Evolutionary conservation across 2,329 filamentous ascomycete species (phyloP), one percentile per base, ranked within the genome.

Genomic region (Apiospora aurea): DNA sequence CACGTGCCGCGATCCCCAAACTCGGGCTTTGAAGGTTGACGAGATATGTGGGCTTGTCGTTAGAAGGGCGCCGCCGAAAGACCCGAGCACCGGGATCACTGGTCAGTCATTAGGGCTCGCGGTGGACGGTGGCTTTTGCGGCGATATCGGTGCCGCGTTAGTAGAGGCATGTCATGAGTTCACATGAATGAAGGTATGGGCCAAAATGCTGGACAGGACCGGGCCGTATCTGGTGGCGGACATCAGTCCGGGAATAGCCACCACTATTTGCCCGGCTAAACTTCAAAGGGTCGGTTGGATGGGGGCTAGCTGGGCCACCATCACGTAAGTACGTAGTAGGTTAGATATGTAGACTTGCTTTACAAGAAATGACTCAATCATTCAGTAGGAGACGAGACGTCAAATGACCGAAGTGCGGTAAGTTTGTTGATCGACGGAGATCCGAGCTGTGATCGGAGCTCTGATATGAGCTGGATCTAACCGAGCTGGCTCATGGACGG

Each of bases 211-310:
- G n/a, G 18, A 49, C 46, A n/a, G 46, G 49, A 51, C 49, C n/a
- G 49, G 49, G 10, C 49, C 49, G 49, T 26, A 51, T 51, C n/a
- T 26, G n/a, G 10, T 64, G 21, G 34, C 57, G 29, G 34, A 6
- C 18, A 24, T 41, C 29, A 21, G 2, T 41, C 57, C 57, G 57
- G 34, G 57, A 64, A 41, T 64, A 64, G 29, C 53, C 5, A 64
- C 7, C 5, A 64, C 7, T 41, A 34, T 57, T 57, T 57, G 51
- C 53, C 18, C 53, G 53, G 29, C 53, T 61, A 61, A 61, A 61
- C 53, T 61, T 38, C 29, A 38, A 61, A 38, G 29, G 53, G 57
- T 41, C 41, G 57, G 57, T 41, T 64, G 57, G 57, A n/a, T 18
- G 21, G 24, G 57, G 57, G 8, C 11, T 64, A 41, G 34, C 57